Conservation (phyloP, 352 stramenopile species). For the Globisporangium cystogenes region DNA sequence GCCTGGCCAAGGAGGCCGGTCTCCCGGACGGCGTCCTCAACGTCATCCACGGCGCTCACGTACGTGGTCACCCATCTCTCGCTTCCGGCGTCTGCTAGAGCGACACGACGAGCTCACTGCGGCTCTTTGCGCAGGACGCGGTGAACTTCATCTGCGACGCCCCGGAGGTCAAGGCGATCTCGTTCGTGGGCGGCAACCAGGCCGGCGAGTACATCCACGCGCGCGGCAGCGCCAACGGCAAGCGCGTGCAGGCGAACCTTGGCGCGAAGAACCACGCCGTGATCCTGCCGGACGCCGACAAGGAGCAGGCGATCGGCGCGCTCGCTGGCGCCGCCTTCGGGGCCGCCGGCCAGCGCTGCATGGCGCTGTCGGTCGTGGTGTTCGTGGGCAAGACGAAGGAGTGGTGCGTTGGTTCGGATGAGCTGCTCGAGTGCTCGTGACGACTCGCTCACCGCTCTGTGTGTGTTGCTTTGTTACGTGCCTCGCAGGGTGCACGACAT, state of each 20-base stretch:
- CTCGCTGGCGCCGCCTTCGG: conserved; percentile 92
- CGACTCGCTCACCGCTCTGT: too few relatives aligned
- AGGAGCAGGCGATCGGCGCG: conserved; percentile 84
- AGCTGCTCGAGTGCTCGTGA: conserved; percentile 2
- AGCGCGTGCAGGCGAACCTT: conserved; percentile 95
- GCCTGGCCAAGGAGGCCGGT: conserved; percentile 90
- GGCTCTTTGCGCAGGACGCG: conserved; percentile 42
- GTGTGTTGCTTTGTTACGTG: too few relatives aligned
- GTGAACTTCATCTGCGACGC: conserved; percentile 96
- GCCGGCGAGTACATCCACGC: conserved; percentile 95
- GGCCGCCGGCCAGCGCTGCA: conserved; percentile 97
- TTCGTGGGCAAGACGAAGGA: conserved; percentile 94
- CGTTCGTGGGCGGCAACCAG: conserved; percentile 93
- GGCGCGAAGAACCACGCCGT: conserved; percentile 99
- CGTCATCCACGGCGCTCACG: conserved; percentile 86
- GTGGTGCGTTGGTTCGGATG: conserved; percentile 28
- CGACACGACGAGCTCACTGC: not conserved
- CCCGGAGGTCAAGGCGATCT: conserved; percentile 93
- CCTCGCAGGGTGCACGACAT: conserved; percentile 76
- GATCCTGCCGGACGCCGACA: conserved; percentile 93
- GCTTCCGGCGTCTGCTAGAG: not conserved
- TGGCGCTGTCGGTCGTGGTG: conserved; percentile 94
- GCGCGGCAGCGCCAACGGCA: conserved; percentile 83
- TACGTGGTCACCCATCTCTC: conserved; percentile 16
- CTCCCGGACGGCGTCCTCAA: conserved; percentile 95